Conservation (phyloP, 306 rosid genomes). For the Neltuma alba region DNA sequence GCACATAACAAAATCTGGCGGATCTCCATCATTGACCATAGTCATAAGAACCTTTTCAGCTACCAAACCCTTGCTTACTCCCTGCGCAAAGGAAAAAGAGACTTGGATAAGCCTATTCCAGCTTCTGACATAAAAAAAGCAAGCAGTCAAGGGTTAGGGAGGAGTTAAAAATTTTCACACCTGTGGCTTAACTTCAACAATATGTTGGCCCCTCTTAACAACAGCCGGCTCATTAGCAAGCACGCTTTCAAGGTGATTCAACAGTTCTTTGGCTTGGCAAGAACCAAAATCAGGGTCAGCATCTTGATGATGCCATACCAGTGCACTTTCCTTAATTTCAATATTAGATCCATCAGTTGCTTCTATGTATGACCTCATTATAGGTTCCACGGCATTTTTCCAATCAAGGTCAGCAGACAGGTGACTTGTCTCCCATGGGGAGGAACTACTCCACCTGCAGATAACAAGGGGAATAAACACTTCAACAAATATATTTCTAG, state of each 20-base stretch:
- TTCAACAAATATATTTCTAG: neutral
- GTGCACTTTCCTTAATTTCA: constrained; percentile 73
- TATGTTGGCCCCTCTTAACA: constrained; percentile 75
- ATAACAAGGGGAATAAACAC: neutral
- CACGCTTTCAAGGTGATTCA: constrained; percentile 76
- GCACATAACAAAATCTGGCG: constrained; percentile 84
- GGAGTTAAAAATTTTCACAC: constrained; percentile 37
- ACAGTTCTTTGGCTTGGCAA: constrained; percentile 80
- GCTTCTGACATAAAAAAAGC: constrained; percentile 13
- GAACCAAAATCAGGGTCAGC: constrained; percentile 93
- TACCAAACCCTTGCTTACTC: constrained; percentile 81
- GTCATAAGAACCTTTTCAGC: constrained; percentile 63
- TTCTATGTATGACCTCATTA: constrained; percentile 75
- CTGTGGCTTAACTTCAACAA: constrained; percentile 94
- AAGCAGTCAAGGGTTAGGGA: neutral
- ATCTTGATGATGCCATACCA: constrained; percentile 94
- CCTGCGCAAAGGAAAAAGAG: constrained; percentile 49
- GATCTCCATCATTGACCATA: constrained; percentile 55
- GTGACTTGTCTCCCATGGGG: constrained; percentile 75
- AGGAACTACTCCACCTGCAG: constrained; percentile 63
- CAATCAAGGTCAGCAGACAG: constrained; percentile 70
- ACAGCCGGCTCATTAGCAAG: constrained; percentile 78
- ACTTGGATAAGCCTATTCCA: constrained; percentile 19
- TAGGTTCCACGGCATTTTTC: constrained; percentile 76
- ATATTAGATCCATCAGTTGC: constrained; percentile 85